These are phyloP conservation scores for Arxiozyma heterogenica DNA, from an alignment of 1,139 yeast genomes.

Conservation along the genomic window DNA sequence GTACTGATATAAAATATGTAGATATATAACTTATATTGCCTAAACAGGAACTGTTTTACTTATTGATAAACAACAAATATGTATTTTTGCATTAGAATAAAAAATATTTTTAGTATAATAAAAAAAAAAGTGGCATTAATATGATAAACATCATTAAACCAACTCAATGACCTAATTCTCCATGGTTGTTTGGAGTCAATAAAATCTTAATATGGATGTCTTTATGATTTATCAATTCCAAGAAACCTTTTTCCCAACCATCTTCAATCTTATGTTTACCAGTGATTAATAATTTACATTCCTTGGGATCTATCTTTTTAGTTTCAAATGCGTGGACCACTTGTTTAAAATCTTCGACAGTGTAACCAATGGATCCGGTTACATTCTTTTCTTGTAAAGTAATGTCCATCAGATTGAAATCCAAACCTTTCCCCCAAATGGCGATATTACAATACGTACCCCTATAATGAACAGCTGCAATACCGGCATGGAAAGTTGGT, in stretches of 20 bases:
- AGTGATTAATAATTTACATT: constrained; percentile 37
- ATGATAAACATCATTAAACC: too few species aligned
- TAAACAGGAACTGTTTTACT: not conserved
- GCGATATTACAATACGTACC: constrained; percentile 47
- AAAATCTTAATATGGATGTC: constrained; percentile 41
- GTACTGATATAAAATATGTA: too few species aligned
- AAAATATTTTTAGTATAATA: too few species aligned
- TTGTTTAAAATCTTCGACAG: constrained; percentile 39
- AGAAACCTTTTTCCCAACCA: constrained; percentile 39
- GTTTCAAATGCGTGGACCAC: constrained; percentile 39
- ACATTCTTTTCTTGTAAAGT: constrained; percentile 38
- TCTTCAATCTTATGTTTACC: constrained; percentile 36
- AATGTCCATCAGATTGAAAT: constrained; percentile 39
- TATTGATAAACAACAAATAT: too few species aligned
- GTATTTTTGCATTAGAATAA: too few species aligned
- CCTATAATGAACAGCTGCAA: constrained; percentile 35
- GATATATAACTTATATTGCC: not conserved
- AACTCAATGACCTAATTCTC: constrained; percentile 11
- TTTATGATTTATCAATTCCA: constrained; percentile 37
- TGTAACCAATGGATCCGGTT: constrained; percentile 44
- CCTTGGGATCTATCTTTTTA: constrained; percentile 36
- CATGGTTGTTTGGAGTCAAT: constrained; percentile 22
- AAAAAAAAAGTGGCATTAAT: too few species aligned
- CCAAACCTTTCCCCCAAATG: constrained; percentile 40
- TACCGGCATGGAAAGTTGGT: constrained; percentile 37